A percentile compares a stretch with the other conserved stretches of the same genome.
Conservation (phyloP, 208 protist genomes). For the Trypanosoma scelopori region DNA sequence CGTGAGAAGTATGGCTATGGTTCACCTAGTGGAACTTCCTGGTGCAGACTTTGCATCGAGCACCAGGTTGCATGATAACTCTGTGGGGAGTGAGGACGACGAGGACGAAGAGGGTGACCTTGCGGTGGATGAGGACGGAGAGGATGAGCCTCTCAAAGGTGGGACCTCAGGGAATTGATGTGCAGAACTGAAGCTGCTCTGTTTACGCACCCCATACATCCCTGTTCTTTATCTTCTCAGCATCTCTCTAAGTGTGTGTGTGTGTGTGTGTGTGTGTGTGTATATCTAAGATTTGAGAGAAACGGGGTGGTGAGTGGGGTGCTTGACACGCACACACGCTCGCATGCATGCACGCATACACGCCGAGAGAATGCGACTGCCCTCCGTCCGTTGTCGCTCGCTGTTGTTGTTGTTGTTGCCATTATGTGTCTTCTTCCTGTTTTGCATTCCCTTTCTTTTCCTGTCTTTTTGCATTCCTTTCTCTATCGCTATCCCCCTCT, state of each 20-base stretch:
- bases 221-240: constrained; percentile 10
- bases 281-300: background rate
- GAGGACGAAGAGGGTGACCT: constrained; percentile 2
- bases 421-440: no score
- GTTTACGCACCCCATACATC: constrained; percentile 3
- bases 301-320: no score
- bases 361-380: no score
- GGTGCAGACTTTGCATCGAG: constrained; percentile 25
- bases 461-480: background rate
- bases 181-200: background rate
- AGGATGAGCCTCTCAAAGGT: constrained; percentile 12
- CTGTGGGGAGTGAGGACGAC: constrained; percentile 15
- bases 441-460: no score
- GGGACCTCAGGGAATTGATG: background rate
- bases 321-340: no score
- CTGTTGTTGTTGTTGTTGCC: background rate
- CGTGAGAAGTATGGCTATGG: constrained; percentile 59
- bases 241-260: background rate
- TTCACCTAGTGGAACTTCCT: constrained; percentile 79
- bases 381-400: background rate
- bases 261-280: background rate
- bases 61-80: background rate
- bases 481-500: no score
- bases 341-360: no score
- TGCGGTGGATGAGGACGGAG: background rate